Percentiles rank a stretch among this genome's conserved stretches.
Evolutionary conservation across 257 asterid genomes (phyloP).

Genomic region (Voacanga thouarsii): DNA sequence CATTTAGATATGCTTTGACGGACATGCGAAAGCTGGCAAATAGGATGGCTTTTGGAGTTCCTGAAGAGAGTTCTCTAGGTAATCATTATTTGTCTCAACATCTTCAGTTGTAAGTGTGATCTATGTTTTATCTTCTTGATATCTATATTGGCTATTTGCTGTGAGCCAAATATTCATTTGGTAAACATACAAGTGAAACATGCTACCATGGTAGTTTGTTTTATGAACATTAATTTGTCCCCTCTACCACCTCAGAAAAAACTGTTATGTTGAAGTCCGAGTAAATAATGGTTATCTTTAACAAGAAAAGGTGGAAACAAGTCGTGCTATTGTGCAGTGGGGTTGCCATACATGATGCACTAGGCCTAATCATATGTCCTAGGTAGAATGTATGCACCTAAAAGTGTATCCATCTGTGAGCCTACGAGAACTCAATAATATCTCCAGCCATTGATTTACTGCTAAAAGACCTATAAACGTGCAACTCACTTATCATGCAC

Average conservation of each 20-base stretch:
- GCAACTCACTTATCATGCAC: neutral
- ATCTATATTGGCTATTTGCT: neutral
- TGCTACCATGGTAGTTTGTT: neutral
- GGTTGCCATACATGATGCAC: neutral
- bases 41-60: constrained; percentile 93
- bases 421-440: neutral
- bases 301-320: neutral
- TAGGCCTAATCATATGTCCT: neutral
- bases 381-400: neutral
- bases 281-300: neutral
- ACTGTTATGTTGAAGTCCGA: neutral
- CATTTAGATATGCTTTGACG: constrained; percentile 80
- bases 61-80: constrained; percentile 99
- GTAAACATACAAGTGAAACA: neutral
- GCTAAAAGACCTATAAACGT: neutral
- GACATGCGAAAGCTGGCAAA: constrained; percentile 97
- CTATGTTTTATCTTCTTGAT: neutral
- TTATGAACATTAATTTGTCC: neutral
- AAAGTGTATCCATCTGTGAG: neutral
- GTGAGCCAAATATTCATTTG: neutral
- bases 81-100: constrained; percentile 5
- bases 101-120: neutral
- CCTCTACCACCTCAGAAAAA: neutral
- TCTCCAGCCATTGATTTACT: neutral
- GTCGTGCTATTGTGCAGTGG: neutral